Base-by-base conservation (phyloP, 371 early-diverging fungal genomes). In the Basidiobolus meristosporus region DNA sequence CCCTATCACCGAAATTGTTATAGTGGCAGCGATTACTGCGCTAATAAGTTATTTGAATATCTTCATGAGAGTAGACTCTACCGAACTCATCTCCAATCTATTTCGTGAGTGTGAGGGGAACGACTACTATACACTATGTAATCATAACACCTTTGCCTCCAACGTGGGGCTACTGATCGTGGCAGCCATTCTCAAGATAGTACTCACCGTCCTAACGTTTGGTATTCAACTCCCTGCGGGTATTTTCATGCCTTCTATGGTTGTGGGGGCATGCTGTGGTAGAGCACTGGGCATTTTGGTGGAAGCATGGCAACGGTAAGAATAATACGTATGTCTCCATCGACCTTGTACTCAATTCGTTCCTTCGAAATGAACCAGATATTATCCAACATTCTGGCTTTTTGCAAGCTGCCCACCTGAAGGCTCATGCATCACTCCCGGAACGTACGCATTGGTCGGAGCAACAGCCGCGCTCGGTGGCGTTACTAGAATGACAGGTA, bases 381-480 rank as follows among this genome's bases (percentile, higher is more conserved):
- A 40, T 0, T 56, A 70, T 41, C 71, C 79, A 2, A 53, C 53
- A 16, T 54, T 59, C 12, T 66, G 65, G 57, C 48, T 83, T 0
- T 84, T 84, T 45, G 56, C 73, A 1, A 62, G 69, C 11, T 85
- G 86, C 42, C 48, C 56, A 1, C 46, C 59, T 4, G 68, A 63
- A 40, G 56, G 51, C 6, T 56, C 55, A 28, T 92, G 95, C 52
- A 69, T 96, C 9, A 85, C 79, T 10, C 89, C 91, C 0, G 97
- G 93, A 19, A 76, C 86, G 9, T 96, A 96, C 54, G 90, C 97
- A 0, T 69, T 93, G 59, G 83, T 95, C 2, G 97, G 95, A 6
- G 92, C 92, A 1, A 90, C 90, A 2, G 90, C 92, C 2, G 68
- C 78, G 21, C 58, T 96, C 44, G 80, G 83, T 2, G 93, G 97